phyloP scores from a whole-genome alignment of 495 filamentous ascomycete genomes.

The Trichocladium uniseriatum region DNA sequence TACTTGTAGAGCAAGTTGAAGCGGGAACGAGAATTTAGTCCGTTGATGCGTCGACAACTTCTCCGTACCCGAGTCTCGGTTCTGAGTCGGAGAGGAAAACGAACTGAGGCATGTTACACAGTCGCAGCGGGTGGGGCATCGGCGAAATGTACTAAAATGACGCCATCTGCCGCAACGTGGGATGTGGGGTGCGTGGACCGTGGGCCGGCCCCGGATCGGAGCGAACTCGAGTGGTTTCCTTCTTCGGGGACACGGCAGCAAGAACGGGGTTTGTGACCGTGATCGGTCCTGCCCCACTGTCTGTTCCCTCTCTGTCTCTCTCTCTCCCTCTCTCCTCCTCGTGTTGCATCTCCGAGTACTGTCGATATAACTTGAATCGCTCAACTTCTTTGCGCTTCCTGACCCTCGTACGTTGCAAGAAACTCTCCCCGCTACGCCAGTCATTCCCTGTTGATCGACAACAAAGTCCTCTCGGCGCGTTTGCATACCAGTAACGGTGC shows the following conservation, averaged over 20 bases:
- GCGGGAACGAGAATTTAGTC: too few relatives aligned
- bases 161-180: conserved; percentile 14
- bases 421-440: too few relatives aligned
- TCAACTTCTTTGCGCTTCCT: too few relatives aligned
- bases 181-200: too few relatives aligned
- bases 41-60: too few relatives aligned
- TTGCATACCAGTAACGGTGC: neutral
- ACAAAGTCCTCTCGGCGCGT: neutral
- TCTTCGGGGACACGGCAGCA: neutral
- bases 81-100: too few relatives aligned
- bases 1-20: too few relatives aligned
- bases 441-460: neutral
- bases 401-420: too few relatives aligned
- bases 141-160: conserved; percentile 14
- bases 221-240: neutral
- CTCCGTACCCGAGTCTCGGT: too few relatives aligned
- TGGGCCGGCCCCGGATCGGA: conserved; percentile 11
- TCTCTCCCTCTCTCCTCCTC: neutral
- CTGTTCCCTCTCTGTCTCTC: neutral
- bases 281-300: neutral
- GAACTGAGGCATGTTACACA: too few relatives aligned
- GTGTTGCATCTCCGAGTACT: neutral
- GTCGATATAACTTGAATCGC: too few relatives aligned
- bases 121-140: neutral
- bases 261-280: neutral